Evolutionary conservation across 306 rosid species (phyloP), one percentile per base, ranked within the genome.

Genomic region (Trifolium subterraneum): DNA sequence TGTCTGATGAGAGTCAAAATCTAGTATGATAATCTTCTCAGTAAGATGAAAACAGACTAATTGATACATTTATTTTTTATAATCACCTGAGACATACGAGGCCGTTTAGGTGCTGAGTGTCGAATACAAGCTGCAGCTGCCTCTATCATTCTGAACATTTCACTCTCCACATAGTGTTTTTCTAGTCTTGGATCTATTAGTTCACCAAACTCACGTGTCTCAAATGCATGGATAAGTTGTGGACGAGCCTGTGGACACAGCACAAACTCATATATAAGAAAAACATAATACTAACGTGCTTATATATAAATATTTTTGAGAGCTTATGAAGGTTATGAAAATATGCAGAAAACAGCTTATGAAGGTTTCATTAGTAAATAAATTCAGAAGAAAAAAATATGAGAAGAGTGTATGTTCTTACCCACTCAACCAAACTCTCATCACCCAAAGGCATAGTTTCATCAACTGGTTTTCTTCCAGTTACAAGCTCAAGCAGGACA

Each of bases 361-460:
- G 39, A 36, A 36, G 10, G 39, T 36, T 36, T 36, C 10, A 8
- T 44, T 4, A 44, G 50, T 5, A 45, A 45, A 68, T 68, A 47
- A 16, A 33, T 42, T 58, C 60, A 68, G 9, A 5, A 56, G 9
- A 56, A 23, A 10, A 63, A n/a, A 48, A n/a, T n/a, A 59, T 36
- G 22, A 39, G 38, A 51, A 67, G 64, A 7, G 42, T 15, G 70
- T 65, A 31, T 62, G 39, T 77, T 27, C 90, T 7, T 84, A 94
- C 99, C 96, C 99, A 94, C 82, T 92, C 96, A 67, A 92, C 99
- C 81, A 94, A 85, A 82, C 97, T 94, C 88, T 94, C 97, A 60
- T 94, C 97, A 60, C 97, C 99, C 47, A 94, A 25, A 58, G 99
- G 97, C 73, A 55, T 96, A 45, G 77, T 79, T 56, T 85, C 74